Percentiles rank a stretch among this genome's conserved stretches.
These are phyloP conservation scores for Aphanomyces invadans DNA, from an alignment of 352 stramenopile species.

Conservation along the genomic window DNA sequence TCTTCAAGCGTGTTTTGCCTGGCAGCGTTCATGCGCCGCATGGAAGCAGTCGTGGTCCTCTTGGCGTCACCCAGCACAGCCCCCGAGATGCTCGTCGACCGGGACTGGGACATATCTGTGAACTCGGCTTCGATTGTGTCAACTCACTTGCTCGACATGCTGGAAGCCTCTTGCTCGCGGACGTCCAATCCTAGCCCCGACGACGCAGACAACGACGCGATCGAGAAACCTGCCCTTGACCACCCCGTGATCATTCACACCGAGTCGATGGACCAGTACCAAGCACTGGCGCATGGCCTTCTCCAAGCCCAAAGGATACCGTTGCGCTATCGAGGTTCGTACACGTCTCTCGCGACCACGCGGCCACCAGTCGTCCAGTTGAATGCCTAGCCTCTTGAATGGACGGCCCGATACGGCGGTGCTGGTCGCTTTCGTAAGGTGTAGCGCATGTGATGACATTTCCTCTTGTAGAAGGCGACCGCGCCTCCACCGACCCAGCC, in stretches of 20 bases:
- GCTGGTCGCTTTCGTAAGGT: not conserved
- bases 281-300: not conserved
- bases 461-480: not conserved
- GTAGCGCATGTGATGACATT: too few relatives aligned
- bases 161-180: not conserved
- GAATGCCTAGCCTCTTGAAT: too few relatives aligned
- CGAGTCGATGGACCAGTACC: not conserved
- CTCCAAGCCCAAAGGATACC: slow-evolving; percentile 5
- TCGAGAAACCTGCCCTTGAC: too few relatives aligned
- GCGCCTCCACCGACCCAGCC: not conserved
- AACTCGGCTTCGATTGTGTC: slow-evolving; percentile 11
- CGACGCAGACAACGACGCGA: not conserved
- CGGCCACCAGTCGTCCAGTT: too few relatives aligned
- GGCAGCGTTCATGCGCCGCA: not conserved
- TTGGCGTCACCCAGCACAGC: not conserved
- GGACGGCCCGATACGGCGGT: too few relatives aligned
- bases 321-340: not conserved
- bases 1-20: not conserved
- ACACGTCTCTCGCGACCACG: not conserved
- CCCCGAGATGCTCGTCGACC: not conserved
- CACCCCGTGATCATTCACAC: not conserved
- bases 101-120: not conserved
- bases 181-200: not conserved
- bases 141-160: not conserved
- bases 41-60: not conserved